Base-by-base conservation (phyloP, 163 green algal species). In the Picocystis sp. region DNA sequence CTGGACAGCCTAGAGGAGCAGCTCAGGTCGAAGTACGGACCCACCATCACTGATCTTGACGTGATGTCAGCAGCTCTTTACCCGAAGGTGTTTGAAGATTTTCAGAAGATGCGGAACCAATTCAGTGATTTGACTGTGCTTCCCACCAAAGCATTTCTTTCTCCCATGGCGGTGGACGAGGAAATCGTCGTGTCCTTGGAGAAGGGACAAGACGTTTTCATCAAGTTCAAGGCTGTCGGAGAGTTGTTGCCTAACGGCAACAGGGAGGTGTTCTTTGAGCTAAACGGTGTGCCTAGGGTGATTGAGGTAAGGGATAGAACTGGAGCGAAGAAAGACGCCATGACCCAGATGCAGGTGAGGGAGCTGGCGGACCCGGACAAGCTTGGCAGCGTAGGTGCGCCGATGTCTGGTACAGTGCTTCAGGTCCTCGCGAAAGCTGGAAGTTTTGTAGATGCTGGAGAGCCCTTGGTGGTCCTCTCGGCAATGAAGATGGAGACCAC, bases 401-500 rank as follows among this genome's bases (percentile, higher is more conserved):
- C 86, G 47, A 94, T 95, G 86, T 74, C 72, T 17, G 84, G 86
- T 29, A 74, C 84, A 44, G 74, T 95, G 45, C 70, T 95, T 13
- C 81, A 94, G 54, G 79, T 95, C 19, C 67, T 65, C 46, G 72
- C 79, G 14, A 77, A 78, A 61, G 57, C 77, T 22, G 50, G 70
- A 17, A 45, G 50, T 25, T 23, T 57, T 3, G 77, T 86, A 25
- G 70, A 74, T 55, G 73, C 81, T 17, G 82, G 80, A 1, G 71
- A 89, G 72, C 38, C 78, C 60, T 70, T 95, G 47, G 77, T 80
- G 43, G 75, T 94, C 49, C 72, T 94, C 64, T 78, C 53, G 21
- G 86, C 86, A 10, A 95, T 95, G 86, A 95, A 95, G 75, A 95
- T 95, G 86, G 86, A 95, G 73, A 95, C 84, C 0, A 73, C 70